A percentile compares a stretch with the other conserved stretches of the same genome.
phyloP scores from a whole-genome alignment of 306 rosid species.

The Fragaria ananassa region DNA sequence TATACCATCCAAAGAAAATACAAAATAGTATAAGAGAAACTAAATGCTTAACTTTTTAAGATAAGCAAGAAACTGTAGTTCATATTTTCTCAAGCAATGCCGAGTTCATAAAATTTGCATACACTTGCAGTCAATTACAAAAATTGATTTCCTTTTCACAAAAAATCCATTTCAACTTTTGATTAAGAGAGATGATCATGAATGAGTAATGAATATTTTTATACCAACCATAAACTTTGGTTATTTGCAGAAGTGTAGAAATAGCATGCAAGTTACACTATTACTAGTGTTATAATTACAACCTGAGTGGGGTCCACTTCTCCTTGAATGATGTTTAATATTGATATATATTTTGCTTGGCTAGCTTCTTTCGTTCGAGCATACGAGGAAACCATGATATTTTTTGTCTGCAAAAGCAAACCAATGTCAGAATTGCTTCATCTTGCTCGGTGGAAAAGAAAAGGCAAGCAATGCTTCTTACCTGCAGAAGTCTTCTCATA shows the following conservation, averaged over 20 bases:
- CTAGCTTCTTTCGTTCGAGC: slow-evolving; percentile 99
- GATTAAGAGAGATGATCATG: neutral
- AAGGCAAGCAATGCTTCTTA: slow-evolving; percentile 26
- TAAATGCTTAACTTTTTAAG: neutral
- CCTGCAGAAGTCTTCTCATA: slow-evolving; percentile 99
- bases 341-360: slow-evolving; percentile 97
- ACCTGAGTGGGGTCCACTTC: slow-evolving; percentile 99
- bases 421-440: slow-evolving; percentile 24
- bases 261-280: neutral
- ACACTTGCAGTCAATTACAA: neutral
- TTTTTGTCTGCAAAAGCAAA: slow-evolving; percentile 70
- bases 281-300: neutral
- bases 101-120: neutral
- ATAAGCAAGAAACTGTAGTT: neutral
- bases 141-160: neutral
- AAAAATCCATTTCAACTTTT: neutral
- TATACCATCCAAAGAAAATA: neutral
- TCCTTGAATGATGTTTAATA: slow-evolving; percentile 96
- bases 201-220: neutral
- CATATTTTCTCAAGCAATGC: neutral
- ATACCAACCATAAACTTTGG: neutral
- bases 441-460: slow-evolving; percentile 8
- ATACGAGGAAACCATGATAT: slow-evolving; percentile 97
- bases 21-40: neutral
- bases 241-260: neutral